A percentile compares a stretch with the other conserved stretches of the same genome.
Evolutionary conservation across 1,284 basidiomycete species (phyloP).

Genomic region (Leccinum pseudoinsigne): DNA sequence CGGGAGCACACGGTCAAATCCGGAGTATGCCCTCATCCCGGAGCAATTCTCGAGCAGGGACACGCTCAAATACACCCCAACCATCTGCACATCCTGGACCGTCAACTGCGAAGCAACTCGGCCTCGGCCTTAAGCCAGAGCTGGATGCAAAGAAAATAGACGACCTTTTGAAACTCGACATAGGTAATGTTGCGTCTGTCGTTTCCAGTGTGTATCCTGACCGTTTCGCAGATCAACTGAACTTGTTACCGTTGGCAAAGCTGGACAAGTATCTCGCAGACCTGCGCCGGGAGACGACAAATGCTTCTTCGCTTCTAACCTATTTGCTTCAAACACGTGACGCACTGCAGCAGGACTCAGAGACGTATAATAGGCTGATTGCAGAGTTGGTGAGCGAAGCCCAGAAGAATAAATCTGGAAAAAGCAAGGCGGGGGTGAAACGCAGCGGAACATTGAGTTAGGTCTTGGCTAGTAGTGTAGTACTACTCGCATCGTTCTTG

Average conservation of each 20-base stretch:
- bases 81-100: slow-evolving; percentile 38
- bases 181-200: slow-evolving; percentile 45
- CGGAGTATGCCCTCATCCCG: slow-evolving; percentile 41
- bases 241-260: slow-evolving; percentile 63
- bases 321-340: slow-evolving; percentile 71
- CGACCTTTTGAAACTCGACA: slow-evolving; percentile 64
- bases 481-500: neutral
- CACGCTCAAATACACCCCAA: slow-evolving; percentile 60
- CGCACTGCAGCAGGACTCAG: slow-evolving; percentile 83
- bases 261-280: slow-evolving; percentile 69
- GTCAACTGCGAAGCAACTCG: slow-evolving; percentile 51
- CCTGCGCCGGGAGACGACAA: slow-evolving; percentile 66
- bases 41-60: slow-evolving; percentile 42
- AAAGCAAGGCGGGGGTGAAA: slow-evolving; percentile 46
- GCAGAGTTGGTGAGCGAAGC: slow-evolving; percentile 82
- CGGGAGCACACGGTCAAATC: slow-evolving; percentile 48
- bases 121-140: slow-evolving; percentile 69
- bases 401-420: slow-evolving; percentile 72
- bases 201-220: slow-evolving; percentile 6
- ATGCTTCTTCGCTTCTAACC: slow-evolving; percentile 73
- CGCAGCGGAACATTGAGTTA: slow-evolving; percentile 47
- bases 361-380: slow-evolving; percentile 81
- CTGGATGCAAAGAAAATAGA: slow-evolving; percentile 67
- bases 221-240: slow-evolving; percentile 57
- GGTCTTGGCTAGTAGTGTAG: neutral